phyloP scores from a whole-genome alignment of 257 asterid genomes.

The Nemophila menziesii region DNA sequence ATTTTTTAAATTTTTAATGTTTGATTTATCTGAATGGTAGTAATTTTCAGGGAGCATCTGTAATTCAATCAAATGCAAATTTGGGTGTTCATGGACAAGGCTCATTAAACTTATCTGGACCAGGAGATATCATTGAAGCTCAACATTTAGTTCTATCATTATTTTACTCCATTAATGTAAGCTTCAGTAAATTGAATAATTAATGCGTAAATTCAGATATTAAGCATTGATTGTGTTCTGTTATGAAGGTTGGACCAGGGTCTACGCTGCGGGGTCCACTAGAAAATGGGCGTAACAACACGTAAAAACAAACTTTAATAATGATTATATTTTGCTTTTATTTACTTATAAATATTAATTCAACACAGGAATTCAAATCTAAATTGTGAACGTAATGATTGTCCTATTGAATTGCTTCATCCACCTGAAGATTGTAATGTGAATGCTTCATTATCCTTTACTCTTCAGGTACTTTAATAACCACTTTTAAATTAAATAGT shows the following conservation, averaged over 20 bases:
- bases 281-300: slow-evolving; percentile 40
- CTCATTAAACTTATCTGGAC: slow-evolving; percentile 77
- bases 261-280: slow-evolving; percentile 66
- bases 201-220: slow-evolving; percentile 7
- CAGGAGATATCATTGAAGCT: slow-evolving; percentile 86
- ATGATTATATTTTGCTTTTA: slow-evolving; percentile 6
- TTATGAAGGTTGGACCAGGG: slow-evolving; percentile 74
- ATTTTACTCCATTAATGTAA: slow-evolving; percentile 75
- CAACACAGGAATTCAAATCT: slow-evolving; percentile 40
- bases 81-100: slow-evolving; percentile 95
- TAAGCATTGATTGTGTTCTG: slow-evolving; percentile 3
- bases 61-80: slow-evolving; percentile 78
- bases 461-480: slow-evolving; percentile 68
- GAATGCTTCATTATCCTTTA: slow-evolving; percentile 67
- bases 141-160: slow-evolving; percentile 78
- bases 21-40: slow-evolving; percentile 8
- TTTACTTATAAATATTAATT: slow-evolving; percentile 4
- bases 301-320: slow-evolving; percentile 30
- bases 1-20: slow-evolving; percentile 6
- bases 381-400: slow-evolving; percentile 34
- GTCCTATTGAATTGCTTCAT: slow-evolving; percentile 67
- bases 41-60: slow-evolving; percentile 62
- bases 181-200: slow-evolving; percentile 16
- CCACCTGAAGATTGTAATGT: slow-evolving; percentile 95
- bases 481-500: slow-evolving; percentile 29